Evolutionary conservation across 1,139 yeast species (phyloP), one percentile per base, ranked within the genome.

Genomic region (Yamadazyma trypodendri): DNA sequence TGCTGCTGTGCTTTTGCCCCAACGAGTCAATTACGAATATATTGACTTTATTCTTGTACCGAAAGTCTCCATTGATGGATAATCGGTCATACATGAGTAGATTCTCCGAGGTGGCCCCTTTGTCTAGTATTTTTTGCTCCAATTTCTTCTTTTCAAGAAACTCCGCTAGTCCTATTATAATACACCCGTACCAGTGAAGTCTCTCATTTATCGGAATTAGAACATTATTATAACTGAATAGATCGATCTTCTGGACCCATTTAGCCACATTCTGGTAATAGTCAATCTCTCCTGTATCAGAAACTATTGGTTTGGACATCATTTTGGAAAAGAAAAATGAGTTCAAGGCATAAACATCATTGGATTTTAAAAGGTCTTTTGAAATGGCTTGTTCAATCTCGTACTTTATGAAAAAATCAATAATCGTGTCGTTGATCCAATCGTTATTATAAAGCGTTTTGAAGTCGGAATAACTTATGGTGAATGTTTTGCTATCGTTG

Each of bases 131-230:
- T 7, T n/a, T 17, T n/a, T 17, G 7, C 14, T 32, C 32, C 17
- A 37, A 18, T 15, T 31, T 37, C 25, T 5, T 56, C 52, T 15
- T 38, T 32, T 21, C 48, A 39, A 28, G 61, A 17, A 75, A 49
- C 15, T 50, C 54, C 0, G 76, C 76, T 21, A 71, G 46, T 10
- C 70, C 70, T 10, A 79, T 67, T 6, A 89, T 75, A 3, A 88
- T 73, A 24, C 88, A 83, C 33, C 90, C 81, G 55, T 82, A 87
- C 99, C 99, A 94, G 61, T 94, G 99, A 28, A 75, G 71, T 36
- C 73, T 70, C 47, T 82, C 87, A 57, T 88, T 88, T 10, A 94
- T 81, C 0, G 99, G 99, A 13, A 94, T 69, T 5, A 90, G 72
- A 2, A 89, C 67, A 50, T 73, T 79, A 34, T 79, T 75, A 51